Base-by-base conservation (phyloP, 345 rosid species). In the Cardiospermum halicacabum region DNA sequence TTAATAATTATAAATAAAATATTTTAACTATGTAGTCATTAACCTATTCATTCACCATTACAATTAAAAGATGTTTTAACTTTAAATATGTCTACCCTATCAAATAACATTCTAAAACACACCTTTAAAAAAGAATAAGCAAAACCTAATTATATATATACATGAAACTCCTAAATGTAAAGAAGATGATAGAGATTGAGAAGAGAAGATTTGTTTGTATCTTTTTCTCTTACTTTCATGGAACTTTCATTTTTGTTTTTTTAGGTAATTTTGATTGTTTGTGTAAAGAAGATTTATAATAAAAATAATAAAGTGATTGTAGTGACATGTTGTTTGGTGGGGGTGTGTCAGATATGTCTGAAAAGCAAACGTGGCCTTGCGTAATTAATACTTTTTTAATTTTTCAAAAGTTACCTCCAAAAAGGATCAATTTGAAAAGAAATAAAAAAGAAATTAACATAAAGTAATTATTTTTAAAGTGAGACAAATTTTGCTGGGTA, bases 211-310 rank as follows among this genome's bases (percentile, higher is more conserved):
- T 72, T 75, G 72, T 75, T 72, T 64, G 59, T 69, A 74, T 68
- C 67, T 72, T 66, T n/a, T 75, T 65, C 66, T 48, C 27, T 24
- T 3, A 58, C 43, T 53, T 73, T 68, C 74, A 68, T 76, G 58
- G 74, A 76, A 80, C 74, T 76, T 69, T 74, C 84, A 79, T 61
- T 76, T 79, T 79, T 73, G 78, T 76, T 70, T 64, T 34, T 56
- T 24, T 63, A 49, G 40, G 36, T 21, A 47, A 26, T 60, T 58
- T 62, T 66, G n/a, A 53, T 27, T 57, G 50, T 32, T 62, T 66
- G 47, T 62, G 56, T 45, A 60, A 10, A 15, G 39, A 13, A 60
- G 45, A 53, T 25, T n/a, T n/a, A n/a, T n/a, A n/a, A 30, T 9
- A 16, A 22, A 25, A 53, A 51, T 40, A 28, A 16, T 10, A 57